These are phyloP conservation scores for Tolypocladium amazonense DNA, from an alignment of 2,329 filamentous ascomycete species.

Conservation along the genomic window DNA sequence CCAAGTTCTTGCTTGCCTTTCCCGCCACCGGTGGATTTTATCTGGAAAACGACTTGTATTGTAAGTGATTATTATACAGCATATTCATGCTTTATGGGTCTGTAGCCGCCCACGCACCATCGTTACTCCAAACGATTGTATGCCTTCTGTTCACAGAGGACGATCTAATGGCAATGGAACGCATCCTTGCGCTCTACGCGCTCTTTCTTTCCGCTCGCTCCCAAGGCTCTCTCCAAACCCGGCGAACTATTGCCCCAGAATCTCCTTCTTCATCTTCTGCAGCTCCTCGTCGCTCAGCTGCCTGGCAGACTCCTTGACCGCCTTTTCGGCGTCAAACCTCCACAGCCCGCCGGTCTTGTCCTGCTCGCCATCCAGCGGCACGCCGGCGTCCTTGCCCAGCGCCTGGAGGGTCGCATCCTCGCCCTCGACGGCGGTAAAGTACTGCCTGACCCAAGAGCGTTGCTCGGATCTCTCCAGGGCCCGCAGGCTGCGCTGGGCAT, in stretches of 20 bases:
- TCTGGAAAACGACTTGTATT: not conserved
- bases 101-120: not conserved
- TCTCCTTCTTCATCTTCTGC: conserved; percentile 32
- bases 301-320: conserved; percentile 23
- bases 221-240: not conserved
- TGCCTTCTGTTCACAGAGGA: not conserved
- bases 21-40: not conserved
- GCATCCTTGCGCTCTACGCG: not conserved
- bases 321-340: conserved; percentile 44
- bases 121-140: not conserved
- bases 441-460: conserved; percentile 69
- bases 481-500: conserved; percentile 67
- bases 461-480: conserved; percentile 66
- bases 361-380: conserved; percentile 40
- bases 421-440: conserved; percentile 53
- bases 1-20: not conserved
- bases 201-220: not conserved
- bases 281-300: conserved; percentile 28
- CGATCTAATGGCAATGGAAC: not conserved
- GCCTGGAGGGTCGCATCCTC: conserved; percentile 32
- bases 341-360: conserved; percentile 53
- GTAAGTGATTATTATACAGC: not conserved
- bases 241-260: conserved; percentile 24
- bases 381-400: conserved; percentile 34
- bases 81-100: not conserved